phyloP scores from a whole-genome alignment of 2,329 filamentous ascomycete species.

The Endoconidiophora polonica region DNA sequence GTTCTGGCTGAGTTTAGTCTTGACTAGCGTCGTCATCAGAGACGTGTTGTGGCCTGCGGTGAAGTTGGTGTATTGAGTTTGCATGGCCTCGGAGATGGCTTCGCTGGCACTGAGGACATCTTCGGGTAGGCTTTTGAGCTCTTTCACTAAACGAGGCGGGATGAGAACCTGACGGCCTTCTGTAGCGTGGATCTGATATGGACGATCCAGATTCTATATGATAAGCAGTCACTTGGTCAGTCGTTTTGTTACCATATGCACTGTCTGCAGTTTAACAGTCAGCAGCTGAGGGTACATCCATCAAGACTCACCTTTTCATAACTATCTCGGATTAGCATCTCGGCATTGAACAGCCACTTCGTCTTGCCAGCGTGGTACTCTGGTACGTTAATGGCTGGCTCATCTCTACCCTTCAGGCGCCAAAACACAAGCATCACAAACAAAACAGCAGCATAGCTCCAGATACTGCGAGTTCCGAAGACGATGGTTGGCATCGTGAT shows the following conservation, averaged over 20 bases:
- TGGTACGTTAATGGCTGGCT: slow-evolving; percentile 21
- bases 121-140: slow-evolving; percentile 32
- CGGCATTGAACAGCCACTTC: slow-evolving; percentile 35
- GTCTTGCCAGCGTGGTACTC: slow-evolving; percentile 31
- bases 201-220: slow-evolving; percentile 28
- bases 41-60: slow-evolving; percentile 30
- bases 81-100: slow-evolving; percentile 33
- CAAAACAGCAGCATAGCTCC: slow-evolving; percentile 26
- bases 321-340: slow-evolving; percentile 30
- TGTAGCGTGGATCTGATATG: slow-evolving; percentile 35
- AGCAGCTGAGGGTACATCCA: too few species aligned
- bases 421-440: slow-evolving; percentile 23
- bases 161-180: slow-evolving; percentile 33
- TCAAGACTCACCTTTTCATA: slow-evolving; percentile 26
- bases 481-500: slow-evolving; percentile 16
- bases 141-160: slow-evolving; percentile 27
- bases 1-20: slow-evolving; percentile 31
- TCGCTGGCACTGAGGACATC: slow-evolving; percentile 31
- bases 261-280: too few species aligned
- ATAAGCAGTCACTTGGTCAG: not conserved
- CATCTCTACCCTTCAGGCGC: slow-evolving; percentile 14
- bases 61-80: slow-evolving; percentile 35
- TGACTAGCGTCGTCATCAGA: slow-evolving; percentile 27
- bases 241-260: not conserved
- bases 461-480: slow-evolving; percentile 19